Conservation (phyloP, 148 eudicot genomes). For the Camellia sinensis region DNA sequence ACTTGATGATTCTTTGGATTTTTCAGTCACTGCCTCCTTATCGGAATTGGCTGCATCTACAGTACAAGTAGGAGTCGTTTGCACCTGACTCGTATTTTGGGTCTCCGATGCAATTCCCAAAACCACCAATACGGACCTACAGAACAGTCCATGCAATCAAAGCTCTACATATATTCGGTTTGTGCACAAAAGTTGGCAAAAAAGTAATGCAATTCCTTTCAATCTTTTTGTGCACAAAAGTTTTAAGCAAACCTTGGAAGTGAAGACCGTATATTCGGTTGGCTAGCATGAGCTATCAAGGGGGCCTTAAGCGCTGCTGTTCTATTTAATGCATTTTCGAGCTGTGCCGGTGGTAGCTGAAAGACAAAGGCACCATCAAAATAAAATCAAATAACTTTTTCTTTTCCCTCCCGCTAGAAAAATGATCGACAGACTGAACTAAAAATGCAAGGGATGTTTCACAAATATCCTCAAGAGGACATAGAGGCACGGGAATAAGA, state of each 20-base stretch:
- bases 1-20: slow-evolving; percentile 52
- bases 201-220: neutral
- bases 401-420: neutral
- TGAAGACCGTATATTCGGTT: slow-evolving; percentile 61
- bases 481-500: neutral
- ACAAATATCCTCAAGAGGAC: neutral
- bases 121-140: slow-evolving; percentile 68
- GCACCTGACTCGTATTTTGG: slow-evolving; percentile 48
- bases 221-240: neutral
- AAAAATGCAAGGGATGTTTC: neutral
- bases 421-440: neutral
- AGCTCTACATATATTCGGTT: no score
- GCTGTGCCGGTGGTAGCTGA: slow-evolving; percentile 87
- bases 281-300: slow-evolving; percentile 68
- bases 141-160: slow-evolving; percentile 7
- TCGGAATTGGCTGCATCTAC: slow-evolving; percentile 50
- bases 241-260: slow-evolving; percentile 62
- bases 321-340: slow-evolving; percentile 79
- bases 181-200: no score
- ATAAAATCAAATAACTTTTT: neutral
- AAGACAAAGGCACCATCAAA: slow-evolving; percentile 14
- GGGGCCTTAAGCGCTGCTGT: slow-evolving; percentile 69
- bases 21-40: slow-evolving; percentile 51
- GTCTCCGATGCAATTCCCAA: slow-evolving; percentile 68
- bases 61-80: slow-evolving; percentile 38